These are phyloP conservation scores for Xylariaceae sp. DNA, from an alignment of 2,329 filamentous ascomycete genomes.

Conservation along the genomic window DNA sequence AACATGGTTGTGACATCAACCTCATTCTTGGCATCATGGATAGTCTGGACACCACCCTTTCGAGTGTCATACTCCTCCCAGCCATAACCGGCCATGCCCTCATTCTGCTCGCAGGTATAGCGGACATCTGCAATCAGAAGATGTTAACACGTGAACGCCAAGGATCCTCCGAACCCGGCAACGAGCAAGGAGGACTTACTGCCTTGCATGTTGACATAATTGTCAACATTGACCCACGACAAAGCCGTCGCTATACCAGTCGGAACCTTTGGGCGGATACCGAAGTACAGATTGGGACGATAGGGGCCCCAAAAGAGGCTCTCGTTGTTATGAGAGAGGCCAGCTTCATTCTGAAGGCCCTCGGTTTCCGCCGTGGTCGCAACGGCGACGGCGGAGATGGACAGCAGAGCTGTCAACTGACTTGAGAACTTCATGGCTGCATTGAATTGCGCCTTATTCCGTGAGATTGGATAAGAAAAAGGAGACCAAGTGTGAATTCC, in stretches of 20 bases:
- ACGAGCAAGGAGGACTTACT: slow-evolving; percentile 47
- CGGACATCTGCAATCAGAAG: slow-evolving; percentile 59
- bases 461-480: neutral
- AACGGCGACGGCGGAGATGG: slow-evolving; percentile 23
- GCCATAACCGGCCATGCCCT: slow-evolving; percentile 90
- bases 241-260: slow-evolving; percentile 77
- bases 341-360: slow-evolving; percentile 43
- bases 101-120: slow-evolving; percentile 93
- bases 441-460: slow-evolving; percentile 18
- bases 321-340: slow-evolving; percentile 59
- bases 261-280: slow-evolving; percentile 73
- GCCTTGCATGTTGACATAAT: slow-evolving; percentile 67
- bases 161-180: neutral
- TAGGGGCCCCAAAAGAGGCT: slow-evolving; percentile 95
- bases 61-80: slow-evolving; percentile 97
- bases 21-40: slow-evolving; percentile 82
- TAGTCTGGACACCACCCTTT: slow-evolving; percentile 79
- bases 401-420: slow-evolving; percentile 34
- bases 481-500: neutral
- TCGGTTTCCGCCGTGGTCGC: slow-evolving; percentile 30
- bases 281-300: slow-evolving; percentile 90
- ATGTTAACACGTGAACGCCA: neutral
- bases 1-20: slow-evolving; percentile 91
- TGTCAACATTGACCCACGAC: slow-evolving; percentile 83
- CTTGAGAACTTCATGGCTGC: slow-evolving; percentile 28